Evolutionary conservation across 257 asterid genomes (phyloP).

Genomic region (Solanum sejunctum): DNA sequence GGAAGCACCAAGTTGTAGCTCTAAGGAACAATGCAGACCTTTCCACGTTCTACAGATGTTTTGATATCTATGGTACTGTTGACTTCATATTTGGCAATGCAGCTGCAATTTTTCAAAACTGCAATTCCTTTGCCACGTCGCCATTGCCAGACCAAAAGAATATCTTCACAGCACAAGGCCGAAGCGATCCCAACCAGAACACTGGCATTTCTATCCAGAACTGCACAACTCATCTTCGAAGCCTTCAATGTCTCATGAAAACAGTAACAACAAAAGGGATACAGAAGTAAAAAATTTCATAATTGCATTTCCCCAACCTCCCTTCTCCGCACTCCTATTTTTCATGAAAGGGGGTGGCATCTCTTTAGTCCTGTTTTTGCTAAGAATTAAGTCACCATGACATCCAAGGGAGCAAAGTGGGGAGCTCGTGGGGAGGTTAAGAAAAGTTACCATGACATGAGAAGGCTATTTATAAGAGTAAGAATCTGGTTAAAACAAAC

Average conservation of each 20-base stretch:
- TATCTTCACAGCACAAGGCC: constrained; percentile 6
- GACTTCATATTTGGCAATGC: neutral
- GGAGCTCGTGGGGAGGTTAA: neutral
- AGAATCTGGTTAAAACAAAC: neutral
- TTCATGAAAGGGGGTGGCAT: neutral
- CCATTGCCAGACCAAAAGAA: neutral
- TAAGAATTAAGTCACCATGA: neutral
- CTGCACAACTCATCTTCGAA: neutral
- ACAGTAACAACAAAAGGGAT: neutral
- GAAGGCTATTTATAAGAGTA: neutral
- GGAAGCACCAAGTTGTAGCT: constrained; percentile 9
- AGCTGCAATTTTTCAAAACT: neutral
- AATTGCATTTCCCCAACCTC: neutral
- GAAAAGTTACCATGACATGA: neutral
- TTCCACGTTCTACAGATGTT: constrained; percentile 3
- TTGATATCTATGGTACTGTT: neutral
- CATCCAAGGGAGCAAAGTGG: neutral
- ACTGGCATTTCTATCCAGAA: constrained; percentile 12
- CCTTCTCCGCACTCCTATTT: neutral
- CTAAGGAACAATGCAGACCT: constrained; percentile 6
- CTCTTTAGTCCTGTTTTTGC: neutral
- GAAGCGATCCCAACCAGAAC: constrained; percentile 8
- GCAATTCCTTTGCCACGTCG: neutral
- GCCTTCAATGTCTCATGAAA: neutral
- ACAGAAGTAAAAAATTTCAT: neutral